Conservation (phyloP, 2,329 filamentous ascomycete genomes). For the Penicillium glabrum region DNA sequence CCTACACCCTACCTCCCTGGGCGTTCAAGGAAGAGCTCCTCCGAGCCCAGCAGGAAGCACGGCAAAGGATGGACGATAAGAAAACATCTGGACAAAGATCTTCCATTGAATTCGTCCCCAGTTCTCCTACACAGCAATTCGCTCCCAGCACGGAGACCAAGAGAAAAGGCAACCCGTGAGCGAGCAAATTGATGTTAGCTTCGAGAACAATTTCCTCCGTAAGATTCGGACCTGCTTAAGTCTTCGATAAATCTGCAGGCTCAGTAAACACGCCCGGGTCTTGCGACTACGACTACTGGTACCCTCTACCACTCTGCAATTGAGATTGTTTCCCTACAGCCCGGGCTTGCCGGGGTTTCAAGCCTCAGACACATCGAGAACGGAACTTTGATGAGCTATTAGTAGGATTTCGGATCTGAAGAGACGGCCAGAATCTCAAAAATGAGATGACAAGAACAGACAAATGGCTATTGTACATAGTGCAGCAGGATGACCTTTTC, state of each 20-base stretch:
- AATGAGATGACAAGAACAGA: neutral
- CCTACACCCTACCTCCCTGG: constrained; percentile 39
- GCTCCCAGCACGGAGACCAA: neutral
- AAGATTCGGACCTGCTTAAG: neutral
- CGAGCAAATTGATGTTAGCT: neutral
- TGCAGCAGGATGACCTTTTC: neutral
- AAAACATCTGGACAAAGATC: constrained; percentile 34
- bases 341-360: neutral
- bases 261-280: neutral
- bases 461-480: neutral
- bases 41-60: constrained; percentile 41
- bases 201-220: neutral
- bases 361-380: neutral
- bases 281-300: neutral
- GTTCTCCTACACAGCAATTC: neutral
- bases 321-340: neutral
- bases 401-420: neutral
- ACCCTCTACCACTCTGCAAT: neutral
- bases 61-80: constrained; percentile 36
- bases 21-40: constrained; percentile 50
- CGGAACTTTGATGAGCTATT: neutral
- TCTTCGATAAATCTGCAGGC: too few relatives aligned
- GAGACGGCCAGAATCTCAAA: neutral
- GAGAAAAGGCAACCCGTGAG: neutral
- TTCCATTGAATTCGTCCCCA: constrained; percentile 42